A percentile compares a stretch with the other conserved stretches of the same genome.
Evolutionary conservation across 2,329 filamentous ascomycete genomes (phyloP).

Genomic region (Fusarium irregulare): DNA sequence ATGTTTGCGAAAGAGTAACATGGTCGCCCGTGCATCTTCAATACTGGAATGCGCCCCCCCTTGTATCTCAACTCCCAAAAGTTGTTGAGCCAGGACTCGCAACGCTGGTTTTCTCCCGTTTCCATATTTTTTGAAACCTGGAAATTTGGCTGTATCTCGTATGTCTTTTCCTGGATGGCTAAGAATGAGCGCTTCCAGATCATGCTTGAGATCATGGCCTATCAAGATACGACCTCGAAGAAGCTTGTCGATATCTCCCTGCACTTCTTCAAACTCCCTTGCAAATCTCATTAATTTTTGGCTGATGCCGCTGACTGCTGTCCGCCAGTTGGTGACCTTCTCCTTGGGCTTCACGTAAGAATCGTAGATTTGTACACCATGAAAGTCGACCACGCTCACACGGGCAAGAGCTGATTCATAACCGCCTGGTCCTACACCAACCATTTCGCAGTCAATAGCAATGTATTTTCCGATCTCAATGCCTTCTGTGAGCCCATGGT

Average conservation of each 20-base stretch:
- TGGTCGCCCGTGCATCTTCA: constrained; percentile 87
- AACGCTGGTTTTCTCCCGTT: constrained; percentile 77
- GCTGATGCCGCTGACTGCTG: constrained; percentile 83
- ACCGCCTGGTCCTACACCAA: constrained; percentile 80
- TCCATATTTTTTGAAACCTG: constrained; percentile 76
- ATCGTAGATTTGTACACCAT: constrained; percentile 93
- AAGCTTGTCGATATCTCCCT: constrained; percentile 75
- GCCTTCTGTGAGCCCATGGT: constrained; percentile 70
- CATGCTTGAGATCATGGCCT: constrained; percentile 85
- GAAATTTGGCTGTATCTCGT: constrained; percentile 84
- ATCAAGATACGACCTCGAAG: constrained; percentile 79
- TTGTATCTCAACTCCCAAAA: constrained; percentile 72
- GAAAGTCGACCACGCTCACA: constrained; percentile 92
- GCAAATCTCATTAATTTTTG: constrained; percentile 77
- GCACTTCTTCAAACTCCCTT: constrained; percentile 80
- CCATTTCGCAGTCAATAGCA: constrained; percentile 98
- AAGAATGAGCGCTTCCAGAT: constrained; percentile 80
- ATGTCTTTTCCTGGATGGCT: constrained; percentile 81
- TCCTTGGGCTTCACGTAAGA: constrained; percentile 86
- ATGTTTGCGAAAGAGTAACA: constrained; percentile 86
- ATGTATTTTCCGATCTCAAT: constrained; percentile 88
- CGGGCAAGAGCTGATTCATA: constrained; percentile 83
- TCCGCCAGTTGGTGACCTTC: constrained; percentile 89
- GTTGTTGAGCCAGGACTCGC: constrained; percentile 65
- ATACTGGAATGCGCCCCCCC: constrained; percentile 73